Percentiles rank a stretch among this genome's conserved stretches.
These are phyloP conservation scores for Clonostachys byssicola DNA, from an alignment of 2,329 filamentous ascomycete genomes.

Conservation along the genomic window DNA sequence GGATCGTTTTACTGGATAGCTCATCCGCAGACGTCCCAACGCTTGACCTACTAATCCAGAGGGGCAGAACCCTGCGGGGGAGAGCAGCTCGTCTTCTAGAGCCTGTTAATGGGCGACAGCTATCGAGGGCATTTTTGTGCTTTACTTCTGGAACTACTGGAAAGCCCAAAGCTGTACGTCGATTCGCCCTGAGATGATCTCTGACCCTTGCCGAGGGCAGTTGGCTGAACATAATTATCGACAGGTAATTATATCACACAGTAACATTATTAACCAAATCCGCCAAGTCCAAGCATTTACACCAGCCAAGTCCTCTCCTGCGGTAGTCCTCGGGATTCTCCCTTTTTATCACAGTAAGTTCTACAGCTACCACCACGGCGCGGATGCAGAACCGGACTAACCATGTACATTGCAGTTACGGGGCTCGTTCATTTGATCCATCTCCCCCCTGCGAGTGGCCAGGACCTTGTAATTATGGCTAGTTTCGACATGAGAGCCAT, in stretches of 20 bases:
- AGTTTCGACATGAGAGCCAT: constrained; percentile 40
- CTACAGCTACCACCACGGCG: background rate
- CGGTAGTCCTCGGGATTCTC: background rate
- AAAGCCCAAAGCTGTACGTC: background rate
- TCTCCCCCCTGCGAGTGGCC: background rate
- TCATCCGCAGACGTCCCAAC: background rate
- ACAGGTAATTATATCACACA: background rate
- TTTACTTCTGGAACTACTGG: background rate
- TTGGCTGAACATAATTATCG: background rate
- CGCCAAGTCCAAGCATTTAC: background rate
- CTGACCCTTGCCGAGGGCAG: background rate
- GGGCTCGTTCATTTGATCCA: background rate
- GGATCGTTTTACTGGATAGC: background rate
- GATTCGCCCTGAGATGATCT: background rate
- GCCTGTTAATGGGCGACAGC: background rate
- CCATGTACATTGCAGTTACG: background rate
- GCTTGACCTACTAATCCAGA: background rate
- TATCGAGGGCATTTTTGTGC: background rate
- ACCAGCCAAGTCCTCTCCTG: background rate
- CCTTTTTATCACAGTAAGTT: background rate
- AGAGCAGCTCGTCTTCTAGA: background rate
- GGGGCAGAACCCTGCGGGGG: background rate
- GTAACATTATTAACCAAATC: background rate
- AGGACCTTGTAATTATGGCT: background rate
- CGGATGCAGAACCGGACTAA: background rate